Evolutionary conservation across 1,284 basidiomycete genomes (phyloP), one percentile per base, ranked within the genome.

Genomic region (Trametes sp.): DNA sequence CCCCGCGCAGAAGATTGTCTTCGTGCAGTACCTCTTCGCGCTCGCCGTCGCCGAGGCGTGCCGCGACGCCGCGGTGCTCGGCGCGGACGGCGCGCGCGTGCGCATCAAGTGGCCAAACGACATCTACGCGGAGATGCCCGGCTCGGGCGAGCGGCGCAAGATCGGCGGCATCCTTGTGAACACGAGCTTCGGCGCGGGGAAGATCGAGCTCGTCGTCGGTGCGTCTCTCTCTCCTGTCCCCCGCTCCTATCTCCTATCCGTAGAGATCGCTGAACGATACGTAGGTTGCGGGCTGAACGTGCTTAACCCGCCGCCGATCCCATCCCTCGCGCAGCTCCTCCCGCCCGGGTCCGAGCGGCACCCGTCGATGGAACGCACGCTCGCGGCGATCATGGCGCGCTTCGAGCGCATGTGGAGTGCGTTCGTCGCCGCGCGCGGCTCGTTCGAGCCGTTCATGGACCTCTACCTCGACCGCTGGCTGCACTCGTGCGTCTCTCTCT

Each of bases 81-180:
- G 61, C 1, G 88, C 75, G 28, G 80, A 80, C 63, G 91, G 88
- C 0, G 78, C 81, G 14, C 81, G 81, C 5, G 85, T 97, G 5
- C 84, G 88, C 51, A 82, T 99, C 57, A 99, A 99, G 77, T 99
- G 98, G 98, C 97, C 97, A 13, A 99, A 99, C 73, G 97, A 99
- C 73, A 81, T 99, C 8, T 99, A 98, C 72, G 91, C 88, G 2
- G 83, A 86, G 38, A 76, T 87, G 13, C 80, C 79, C 1, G 79
- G 80, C 9, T 33, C 59, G 13, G 80, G 78, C 7, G 80, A 79
- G 21, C 83, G 81, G 69, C 89, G 81, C 73, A 98, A 98, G 77
- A 79, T 98, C 35, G 95, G 94, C 0, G 97, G 98, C 0, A 92
- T 98, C 26, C 80, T 99, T 23, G 94, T 99, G 50, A 97, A 93